Percentiles rank a stretch among this genome's conserved stretches.
Evolutionary conservation across 2,329 filamentous ascomycete genomes (phyloP).

Genomic region (Fusarium napiforme): DNA sequence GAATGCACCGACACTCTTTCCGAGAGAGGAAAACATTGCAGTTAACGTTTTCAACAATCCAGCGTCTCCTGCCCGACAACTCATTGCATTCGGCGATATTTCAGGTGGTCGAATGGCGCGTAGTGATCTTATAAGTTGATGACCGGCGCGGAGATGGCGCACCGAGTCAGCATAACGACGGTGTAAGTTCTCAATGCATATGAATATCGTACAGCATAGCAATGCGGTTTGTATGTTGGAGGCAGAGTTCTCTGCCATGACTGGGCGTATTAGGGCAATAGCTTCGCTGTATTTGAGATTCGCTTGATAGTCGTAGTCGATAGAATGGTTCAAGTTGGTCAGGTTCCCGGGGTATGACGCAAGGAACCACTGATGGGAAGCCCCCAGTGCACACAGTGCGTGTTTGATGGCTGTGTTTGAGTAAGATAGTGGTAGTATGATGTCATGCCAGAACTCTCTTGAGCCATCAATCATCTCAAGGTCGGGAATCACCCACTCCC

Average conservation of each 20-base stretch:
- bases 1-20: slow-evolving; percentile 29
- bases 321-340: neutral
- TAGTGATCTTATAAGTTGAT: slow-evolving; percentile 20
- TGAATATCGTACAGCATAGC: slow-evolving; percentile 40
- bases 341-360: neutral
- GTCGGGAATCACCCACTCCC: neutral
- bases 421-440: slow-evolving; percentile 1
- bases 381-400: slow-evolving; percentile 10
- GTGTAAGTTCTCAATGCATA: slow-evolving; percentile 38
- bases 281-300: slow-evolving; percentile 40
- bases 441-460: slow-evolving; percentile 10
- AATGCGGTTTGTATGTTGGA: slow-evolving; percentile 30
- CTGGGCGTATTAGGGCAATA: slow-evolving; percentile 31
- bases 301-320: slow-evolving; percentile 10
- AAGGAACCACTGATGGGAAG: slow-evolving; percentile 2
- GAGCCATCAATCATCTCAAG: neutral
- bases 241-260: slow-evolving; percentile 23
- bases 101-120: neutral
- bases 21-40: slow-evolving; percentile 30
- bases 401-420: neutral
- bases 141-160: slow-evolving; percentile 35
- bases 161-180: slow-evolving; percentile 37
- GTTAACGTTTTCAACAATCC: slow-evolving; percentile 16
- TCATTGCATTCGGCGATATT: neutral
- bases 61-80: no score